Percentiles rank a stretch among this genome's conserved stretches.
Conservation (phyloP, 2,329 filamentous ascomycete species). For the Bipolaris gigantea region DNA sequence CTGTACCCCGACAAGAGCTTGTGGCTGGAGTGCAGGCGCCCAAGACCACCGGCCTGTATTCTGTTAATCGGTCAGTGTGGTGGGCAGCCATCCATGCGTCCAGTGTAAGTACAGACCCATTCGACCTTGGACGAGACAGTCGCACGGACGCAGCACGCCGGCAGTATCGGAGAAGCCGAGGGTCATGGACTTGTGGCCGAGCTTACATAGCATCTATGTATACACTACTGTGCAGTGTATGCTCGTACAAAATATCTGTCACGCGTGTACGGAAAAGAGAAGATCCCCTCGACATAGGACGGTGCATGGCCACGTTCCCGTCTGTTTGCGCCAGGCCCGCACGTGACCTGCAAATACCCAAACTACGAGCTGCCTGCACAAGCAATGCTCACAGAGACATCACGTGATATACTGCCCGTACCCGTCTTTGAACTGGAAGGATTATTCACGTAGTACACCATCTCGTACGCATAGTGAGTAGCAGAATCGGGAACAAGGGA, state of each 20-base stretch:
- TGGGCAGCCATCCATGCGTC: neutral
- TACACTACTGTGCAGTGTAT: too few relatives aligned
- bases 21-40: too few relatives aligned
- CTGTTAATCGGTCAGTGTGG: neutral
- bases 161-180: slow-evolving; percentile 8
- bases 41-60: neutral
- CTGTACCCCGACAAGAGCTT: too few relatives aligned
- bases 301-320: slow-evolving; percentile 27
- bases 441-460: neutral
- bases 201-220: neutral
- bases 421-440: too few relatives aligned
- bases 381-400: neutral
- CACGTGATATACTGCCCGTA: neutral
- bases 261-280: neutral
- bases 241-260: neutral
- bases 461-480: neutral
- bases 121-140: neutral
- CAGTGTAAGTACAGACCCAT: neutral
- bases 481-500: too few relatives aligned
- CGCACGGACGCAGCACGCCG: slow-evolving; percentile 9
- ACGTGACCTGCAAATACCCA: neutral
- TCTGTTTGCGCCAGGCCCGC: slow-evolving; percentile 9
- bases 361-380: neutral
- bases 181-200: slow-evolving; percentile 3
- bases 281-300: neutral